phyloP scores from a whole-genome alignment of 345 rosid genomes.

The Camelina sativa region DNA sequence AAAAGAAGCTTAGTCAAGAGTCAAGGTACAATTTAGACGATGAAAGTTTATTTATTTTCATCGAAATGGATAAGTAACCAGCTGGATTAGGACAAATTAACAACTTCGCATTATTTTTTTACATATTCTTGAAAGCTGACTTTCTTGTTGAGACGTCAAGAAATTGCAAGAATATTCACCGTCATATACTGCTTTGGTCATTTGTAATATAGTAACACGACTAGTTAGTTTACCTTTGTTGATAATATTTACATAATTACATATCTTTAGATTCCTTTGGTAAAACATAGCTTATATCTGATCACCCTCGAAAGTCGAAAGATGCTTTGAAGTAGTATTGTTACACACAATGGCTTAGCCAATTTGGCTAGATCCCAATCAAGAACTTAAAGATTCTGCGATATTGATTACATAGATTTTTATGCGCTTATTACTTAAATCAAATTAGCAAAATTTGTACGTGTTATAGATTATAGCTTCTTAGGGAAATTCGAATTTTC shows the following conservation, averaged over 20 bases:
- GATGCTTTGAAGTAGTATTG: slow-evolving; percentile 8
- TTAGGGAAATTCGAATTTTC: neutral
- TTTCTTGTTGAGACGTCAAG: slow-evolving; percentile 38
- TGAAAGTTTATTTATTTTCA: slow-evolving; percentile 5
- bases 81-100: slow-evolving; percentile 39
- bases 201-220: slow-evolving; percentile 23
- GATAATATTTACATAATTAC: slow-evolving; percentile 12
- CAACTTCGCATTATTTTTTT: slow-evolving; percentile 33
- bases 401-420: neutral
- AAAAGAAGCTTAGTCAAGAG: slow-evolving; percentile 22
- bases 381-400: neutral
- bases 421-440: slow-evolving; percentile 10
- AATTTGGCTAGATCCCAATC: neutral
- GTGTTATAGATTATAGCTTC: neutral
- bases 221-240: slow-evolving; percentile 31
- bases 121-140: slow-evolving; percentile 32
- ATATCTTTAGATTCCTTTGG: slow-evolving; percentile 13
- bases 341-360: neutral
- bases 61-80: slow-evolving; percentile 38
- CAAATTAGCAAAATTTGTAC: neutral
- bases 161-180: slow-evolving; percentile 37
- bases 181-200: slow-evolving; percentile 24
- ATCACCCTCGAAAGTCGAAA: neutral
- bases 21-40: slow-evolving; percentile 6
- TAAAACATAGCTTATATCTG: slow-evolving; percentile 12